A percentile compares a stretch with the other conserved stretches of the same genome.
Evolutionary conservation across 768 basidiomycete species (phyloP).

Genomic region (Boletellus sp.): DNA sequence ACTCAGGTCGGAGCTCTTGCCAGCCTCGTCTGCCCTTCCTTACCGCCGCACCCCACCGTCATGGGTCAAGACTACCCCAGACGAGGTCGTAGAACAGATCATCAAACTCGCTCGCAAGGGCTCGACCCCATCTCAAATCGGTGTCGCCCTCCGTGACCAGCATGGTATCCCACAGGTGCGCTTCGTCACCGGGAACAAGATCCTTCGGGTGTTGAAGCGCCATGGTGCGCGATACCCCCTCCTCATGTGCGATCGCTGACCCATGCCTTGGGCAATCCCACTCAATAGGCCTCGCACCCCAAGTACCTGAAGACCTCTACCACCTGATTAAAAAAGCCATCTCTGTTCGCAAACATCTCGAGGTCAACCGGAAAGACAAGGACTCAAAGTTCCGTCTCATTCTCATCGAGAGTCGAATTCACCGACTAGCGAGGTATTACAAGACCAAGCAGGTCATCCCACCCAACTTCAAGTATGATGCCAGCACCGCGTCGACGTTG

Average conservation of each 20-base stretch:
- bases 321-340: constrained; percentile 99
- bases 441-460: constrained; percentile 97
- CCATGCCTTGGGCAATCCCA: not conserved
- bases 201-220: constrained; percentile 94
- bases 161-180: constrained; percentile 98
- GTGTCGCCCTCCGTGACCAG: constrained; percentile 96
- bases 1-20: constrained; percentile 35
- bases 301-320: constrained; percentile 99
- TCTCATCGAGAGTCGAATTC: constrained; percentile 98
- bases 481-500: constrained; percentile 88
- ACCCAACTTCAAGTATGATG: constrained; percentile 98
- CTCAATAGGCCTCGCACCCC: constrained; percentile 81
- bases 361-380: constrained; percentile 98
- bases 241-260: not conserved
- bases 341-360: constrained; percentile 96
- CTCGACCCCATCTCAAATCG: constrained; percentile 95
- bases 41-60: constrained; percentile 92
- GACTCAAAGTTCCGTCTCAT: constrained; percentile 97
- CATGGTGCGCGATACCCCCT: constrained; percentile 60
- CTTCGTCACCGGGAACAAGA: constrained; percentile 99
- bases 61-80: constrained; percentile 96
- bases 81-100: constrained; percentile 95
- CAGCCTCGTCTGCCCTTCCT: constrained; percentile 86
- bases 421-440: constrained; percentile 97
- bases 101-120: constrained; percentile 97